Evolutionary conservation across 2,329 filamentous ascomycete species (phyloP).

Genomic region (Hortaea sp.): DNA sequence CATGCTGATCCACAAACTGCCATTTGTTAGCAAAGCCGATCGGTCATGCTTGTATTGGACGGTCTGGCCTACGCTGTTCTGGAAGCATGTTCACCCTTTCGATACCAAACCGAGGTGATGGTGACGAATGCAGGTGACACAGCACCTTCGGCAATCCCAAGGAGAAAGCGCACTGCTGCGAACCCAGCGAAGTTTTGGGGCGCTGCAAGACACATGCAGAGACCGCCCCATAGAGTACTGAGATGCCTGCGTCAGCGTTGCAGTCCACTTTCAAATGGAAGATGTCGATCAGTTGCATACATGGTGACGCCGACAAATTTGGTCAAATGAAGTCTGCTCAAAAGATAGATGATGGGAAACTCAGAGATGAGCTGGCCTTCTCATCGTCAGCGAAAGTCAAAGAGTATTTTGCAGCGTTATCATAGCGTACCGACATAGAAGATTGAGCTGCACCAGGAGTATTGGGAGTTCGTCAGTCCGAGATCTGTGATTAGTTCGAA

Average conservation of each 20-base stretch:
- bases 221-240: conserved; percentile 1
- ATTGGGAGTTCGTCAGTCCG: conserved; percentile 43
- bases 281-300: no score
- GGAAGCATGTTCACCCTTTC: conserved; percentile 21
- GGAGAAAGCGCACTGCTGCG: conserved; percentile 40
- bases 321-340: conserved; percentile 2
- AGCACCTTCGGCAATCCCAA: conserved; percentile 45
- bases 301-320: conserved; percentile 7
- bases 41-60: no score
- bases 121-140: conserved; percentile 48
- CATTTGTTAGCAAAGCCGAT: no score
- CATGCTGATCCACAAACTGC: conserved; percentile 33
- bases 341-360: conserved; percentile 35
- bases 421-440: conserved; percentile 36
- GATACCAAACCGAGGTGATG: conserved; percentile 28
- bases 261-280: conserved; percentile 14
- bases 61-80: conserved; percentile 4
- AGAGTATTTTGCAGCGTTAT: no score
- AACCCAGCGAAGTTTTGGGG: conserved; percentile 29
- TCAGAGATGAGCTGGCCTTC: conserved; percentile 41
- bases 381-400: conserved; percentile 7
- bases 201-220: conserved; percentile 25
- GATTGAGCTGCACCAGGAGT: conserved; percentile 42
- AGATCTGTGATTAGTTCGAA: conserved; percentile 54
- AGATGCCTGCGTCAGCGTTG: neutral